phyloP scores from a whole-genome alignment of 2,329 filamentous ascomycete species.

The Sphaerulina populicola region DNA sequence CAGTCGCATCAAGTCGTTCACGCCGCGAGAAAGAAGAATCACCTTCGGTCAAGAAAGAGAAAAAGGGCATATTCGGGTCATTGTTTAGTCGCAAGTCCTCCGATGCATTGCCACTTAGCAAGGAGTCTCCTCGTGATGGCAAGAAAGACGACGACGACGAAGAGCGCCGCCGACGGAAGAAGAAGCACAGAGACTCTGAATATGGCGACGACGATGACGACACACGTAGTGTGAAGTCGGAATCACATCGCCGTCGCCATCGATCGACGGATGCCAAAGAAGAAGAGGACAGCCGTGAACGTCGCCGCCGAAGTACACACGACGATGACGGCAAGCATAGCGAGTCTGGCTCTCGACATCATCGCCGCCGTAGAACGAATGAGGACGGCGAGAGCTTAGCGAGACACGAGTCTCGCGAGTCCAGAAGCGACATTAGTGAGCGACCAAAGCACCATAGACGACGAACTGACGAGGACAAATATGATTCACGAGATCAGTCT shows the following conservation, averaged over 20 bases:
- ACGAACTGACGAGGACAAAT: slow-evolving; percentile 21
- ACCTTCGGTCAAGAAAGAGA: slow-evolving; percentile 33
- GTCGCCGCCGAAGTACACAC: slow-evolving; percentile 21
- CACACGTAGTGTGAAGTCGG: slow-evolving; percentile 21
- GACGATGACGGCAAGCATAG: slow-evolving; percentile 21
- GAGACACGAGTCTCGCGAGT: slow-evolving; percentile 15
- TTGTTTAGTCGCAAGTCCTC: slow-evolving; percentile 41
- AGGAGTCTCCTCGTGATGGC: slow-evolving; percentile 20
- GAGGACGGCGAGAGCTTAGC: slow-evolving; percentile 21
- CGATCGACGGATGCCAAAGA: slow-evolving; percentile 16
- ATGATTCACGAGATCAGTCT: slow-evolving; percentile 40
- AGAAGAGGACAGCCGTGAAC: slow-evolving; percentile 23
- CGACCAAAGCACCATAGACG: slow-evolving; percentile 19
- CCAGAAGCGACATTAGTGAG: slow-evolving; percentile 17
- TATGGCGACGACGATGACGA: slow-evolving; percentile 19
- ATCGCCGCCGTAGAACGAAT: slow-evolving; percentile 21
- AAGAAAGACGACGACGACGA: slow-evolving; percentile 35
- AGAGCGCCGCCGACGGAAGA: slow-evolving; percentile 39
- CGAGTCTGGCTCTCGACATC: slow-evolving; percentile 24
- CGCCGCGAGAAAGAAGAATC: slow-evolving; percentile 34
- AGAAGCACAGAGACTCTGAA: slow-evolving; percentile 36
- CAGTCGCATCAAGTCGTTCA: slow-evolving; percentile 36
- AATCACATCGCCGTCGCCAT: slow-evolving; percentile 19
- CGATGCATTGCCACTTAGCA: slow-evolving; percentile 18
- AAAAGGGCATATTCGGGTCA: slow-evolving; percentile 41